Evolutionary conservation across 208 protist genomes (phyloP), one percentile per base, ranked within the genome.

Genomic region (Naegleria gruberi): DNA sequence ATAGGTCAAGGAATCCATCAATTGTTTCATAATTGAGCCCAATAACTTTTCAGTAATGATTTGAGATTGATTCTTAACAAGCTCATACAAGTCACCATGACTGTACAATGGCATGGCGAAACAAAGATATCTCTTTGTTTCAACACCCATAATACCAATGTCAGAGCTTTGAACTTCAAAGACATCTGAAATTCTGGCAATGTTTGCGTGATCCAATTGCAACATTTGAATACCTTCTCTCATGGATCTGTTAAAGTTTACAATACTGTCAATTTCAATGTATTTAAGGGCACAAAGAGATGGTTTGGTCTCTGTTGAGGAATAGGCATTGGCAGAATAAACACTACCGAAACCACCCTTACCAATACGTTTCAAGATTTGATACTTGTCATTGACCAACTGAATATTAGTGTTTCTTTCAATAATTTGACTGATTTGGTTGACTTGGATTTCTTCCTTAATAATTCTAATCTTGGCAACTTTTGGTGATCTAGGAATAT

Each of bases 1-100:
- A 84, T 91, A 91, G 12, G 81, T n/a, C 26, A 91, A 34, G 10
- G 89, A 47, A 37, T 90, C 30, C 19, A 91, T 41, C n/a, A 91
- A 37, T 55, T 92, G 90, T 51, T 40, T 83, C 19, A n/a, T 42
- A 74, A 91, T 91, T 45, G 51, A 65, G 15, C 51, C 19, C 4
- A 65, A 30, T 23, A 65, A 30, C 0, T 30, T 4, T 65, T 10
- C 19, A 30, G 51, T 65, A 10, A 65, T 30, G 51, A 65, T 19
- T 30, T 65, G 51, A 30, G 51, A 23, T 65, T 10, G 19, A 19
- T 65, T 65, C 12, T 65, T 77, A 5, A 77, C 30, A 19, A 77
- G n/a, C 1, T 30, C 17, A 37, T 37, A 77, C 0, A 77, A 37
- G 8, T 77, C 65, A 77, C 65, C 65, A 77, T 37, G 30, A 7